phyloP scores from a whole-genome alignment of 2,329 filamentous ascomycete genomes.

The Claviceps sorghi region DNA sequence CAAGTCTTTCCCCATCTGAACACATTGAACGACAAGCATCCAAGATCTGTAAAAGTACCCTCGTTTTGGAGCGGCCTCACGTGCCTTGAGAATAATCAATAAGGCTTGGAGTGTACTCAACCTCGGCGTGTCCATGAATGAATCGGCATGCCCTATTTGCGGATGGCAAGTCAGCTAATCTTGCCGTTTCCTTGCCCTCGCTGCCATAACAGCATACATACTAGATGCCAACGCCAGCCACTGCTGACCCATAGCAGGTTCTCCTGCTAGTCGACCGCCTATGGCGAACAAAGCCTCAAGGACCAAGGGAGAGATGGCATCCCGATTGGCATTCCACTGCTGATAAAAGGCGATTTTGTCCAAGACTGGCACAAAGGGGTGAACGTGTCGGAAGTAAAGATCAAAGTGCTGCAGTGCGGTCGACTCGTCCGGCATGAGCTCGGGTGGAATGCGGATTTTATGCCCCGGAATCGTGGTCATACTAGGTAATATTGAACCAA shows the following conservation, averaged over 20 bases:
- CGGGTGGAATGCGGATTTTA: conserved; percentile 76
- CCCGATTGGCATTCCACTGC: conserved; percentile 72
- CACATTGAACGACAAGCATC: conserved; percentile 86
- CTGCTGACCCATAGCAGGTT: conserved; percentile 71
- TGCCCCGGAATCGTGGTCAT: conserved; percentile 54
- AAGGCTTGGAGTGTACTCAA: conserved; percentile 85
- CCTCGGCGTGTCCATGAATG: conserved; percentile 83
- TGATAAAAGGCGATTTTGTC: conserved; percentile 72
- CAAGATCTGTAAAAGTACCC: conserved; percentile 96
- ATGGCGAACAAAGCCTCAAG: conserved; percentile 87
- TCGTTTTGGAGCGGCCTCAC: conserved; percentile 79
- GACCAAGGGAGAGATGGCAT: conserved; percentile 77
- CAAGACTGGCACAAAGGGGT: conserved; percentile 83
- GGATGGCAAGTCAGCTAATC: not conserved
- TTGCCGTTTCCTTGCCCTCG: no score
- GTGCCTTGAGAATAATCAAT: conserved; percentile 74
- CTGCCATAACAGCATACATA: conserved; percentile 23
- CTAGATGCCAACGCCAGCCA: conserved; percentile 85
- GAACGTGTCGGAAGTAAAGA: conserved; percentile 78
- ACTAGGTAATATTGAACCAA: conserved; percentile 54
- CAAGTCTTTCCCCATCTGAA: conserved; percentile 85
- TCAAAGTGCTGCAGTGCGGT: conserved; percentile 74
- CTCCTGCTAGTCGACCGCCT: conserved; percentile 67
- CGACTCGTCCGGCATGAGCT: conserved; percentile 82
- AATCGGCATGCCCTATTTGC: conserved; percentile 64